Conservation (phyloP, 2,329 filamentous ascomycete genomes). For the Beauveria varroae region DNA sequence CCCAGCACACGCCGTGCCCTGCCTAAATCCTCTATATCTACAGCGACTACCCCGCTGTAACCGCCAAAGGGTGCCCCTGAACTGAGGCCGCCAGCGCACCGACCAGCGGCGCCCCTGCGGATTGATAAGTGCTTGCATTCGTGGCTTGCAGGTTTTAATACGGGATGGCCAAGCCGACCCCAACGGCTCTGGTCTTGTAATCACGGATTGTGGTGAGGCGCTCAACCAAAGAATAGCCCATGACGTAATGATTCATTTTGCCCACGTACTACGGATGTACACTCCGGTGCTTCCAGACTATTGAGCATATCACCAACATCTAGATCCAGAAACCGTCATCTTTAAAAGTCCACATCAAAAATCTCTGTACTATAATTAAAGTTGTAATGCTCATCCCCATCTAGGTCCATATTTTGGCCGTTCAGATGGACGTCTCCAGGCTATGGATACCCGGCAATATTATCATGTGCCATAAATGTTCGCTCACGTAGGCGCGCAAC, state of each 20-base stretch:
- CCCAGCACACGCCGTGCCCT: too few species aligned
- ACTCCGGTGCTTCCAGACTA: not conserved
- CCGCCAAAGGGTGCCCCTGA: not conserved
- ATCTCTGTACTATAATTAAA: too few species aligned
- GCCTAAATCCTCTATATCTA: not conserved
- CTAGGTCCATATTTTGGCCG: not conserved
- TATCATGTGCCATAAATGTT: not conserved
- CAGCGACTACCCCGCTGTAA: not conserved
- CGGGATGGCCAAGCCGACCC: not conserved
- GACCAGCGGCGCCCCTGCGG: not conserved
- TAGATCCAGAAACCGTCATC: too few species aligned
- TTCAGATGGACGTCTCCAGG: not conserved
- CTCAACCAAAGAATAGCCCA: not conserved
- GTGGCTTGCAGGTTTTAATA: not conserved
- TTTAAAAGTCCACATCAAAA: too few species aligned
- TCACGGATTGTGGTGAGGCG: not conserved
- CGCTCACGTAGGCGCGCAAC: not conserved
- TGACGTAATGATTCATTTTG: not conserved
- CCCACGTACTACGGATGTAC: not conserved
- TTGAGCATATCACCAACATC: not conserved
- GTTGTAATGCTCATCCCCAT: too few species aligned
- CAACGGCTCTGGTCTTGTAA: not conserved
- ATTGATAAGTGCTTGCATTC: constrained; percentile 1
- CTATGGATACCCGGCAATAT: not conserved
- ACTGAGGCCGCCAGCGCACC: constrained; percentile 3